Base-by-base conservation (phyloP, 2,329 filamentous ascomycete species). In the Delphinella strobiligena region DNA sequence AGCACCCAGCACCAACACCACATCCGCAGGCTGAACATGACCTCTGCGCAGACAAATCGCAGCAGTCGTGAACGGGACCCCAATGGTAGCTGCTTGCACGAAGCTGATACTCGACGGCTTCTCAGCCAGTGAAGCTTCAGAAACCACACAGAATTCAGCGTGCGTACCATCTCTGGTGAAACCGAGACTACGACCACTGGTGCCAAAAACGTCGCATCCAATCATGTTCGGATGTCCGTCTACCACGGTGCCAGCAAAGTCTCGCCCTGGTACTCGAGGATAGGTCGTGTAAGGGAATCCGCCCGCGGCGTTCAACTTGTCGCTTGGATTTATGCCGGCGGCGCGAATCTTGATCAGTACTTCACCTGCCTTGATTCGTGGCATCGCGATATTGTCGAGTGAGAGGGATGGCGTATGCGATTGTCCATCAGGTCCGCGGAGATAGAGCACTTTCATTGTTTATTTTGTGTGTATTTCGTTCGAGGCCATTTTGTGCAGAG, bases 141-240 rank as follows among this genome's bases (percentile, higher is more conserved):
- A 43, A 1, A 55, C 40, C n/a, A 52, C 34, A 31, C 43, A 49
- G 36, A 54, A 55, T 24, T 55, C 45, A 4, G 52, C 53, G 29
- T 56, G 52, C 5, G 50, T 38, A 10, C 54, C 54, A 30, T 56
- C 52, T 14, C 24, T 31, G 1, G 45, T 46, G 31, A 55, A 56
- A 10, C 49, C 46, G 17, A 56, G 45, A 19, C 34, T 40, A 10
- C 40, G 36, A n/a, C 55, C 55, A 18, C 49, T 51, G 9, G 51
- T 56, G 31, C 55, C 55, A 32, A 52, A 59, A 29, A 59, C 54
- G 7, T 45, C 43, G 35, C 48, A 52, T 12, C 53, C 53, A 14
- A 48, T 43, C 42, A 45, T 49, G 12, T 47, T 38, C 19, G 37
- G n/a, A 10, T 37, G 41, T 33, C 19, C 46, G 19, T 32, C 37